phyloP scores from a whole-genome alignment of 1,139 yeast species.

The Sporopachydermia cereana region DNA sequence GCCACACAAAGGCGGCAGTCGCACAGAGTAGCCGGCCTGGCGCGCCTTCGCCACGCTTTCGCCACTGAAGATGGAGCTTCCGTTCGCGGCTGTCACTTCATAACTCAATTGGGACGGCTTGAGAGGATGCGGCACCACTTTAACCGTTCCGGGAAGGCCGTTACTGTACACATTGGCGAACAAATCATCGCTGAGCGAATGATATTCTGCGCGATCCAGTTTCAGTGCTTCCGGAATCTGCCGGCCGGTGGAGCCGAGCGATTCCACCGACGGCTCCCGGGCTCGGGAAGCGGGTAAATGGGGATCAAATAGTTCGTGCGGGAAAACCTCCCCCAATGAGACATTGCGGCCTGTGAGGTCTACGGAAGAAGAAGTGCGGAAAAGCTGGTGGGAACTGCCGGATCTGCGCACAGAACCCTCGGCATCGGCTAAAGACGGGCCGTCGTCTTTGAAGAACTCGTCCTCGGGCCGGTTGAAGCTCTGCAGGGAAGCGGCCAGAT shows the following conservation, averaged over 20 bases:
- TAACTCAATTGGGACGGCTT: background rate
- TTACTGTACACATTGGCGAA: background rate
- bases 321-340: conserved; percentile 1
- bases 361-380: conserved; percentile 2
- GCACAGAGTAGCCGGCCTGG: background rate
- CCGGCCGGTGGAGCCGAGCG: background rate
- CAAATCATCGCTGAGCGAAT: conserved; percentile 1
- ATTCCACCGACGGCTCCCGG: background rate
- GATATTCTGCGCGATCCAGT: background rate
- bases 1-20: background rate
- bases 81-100: background rate
- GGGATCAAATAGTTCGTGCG: background rate
- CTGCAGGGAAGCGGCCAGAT: background rate
- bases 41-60: background rate
- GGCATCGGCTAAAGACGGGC: background rate
- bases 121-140: background rate
- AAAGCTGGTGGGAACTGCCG: background rate
- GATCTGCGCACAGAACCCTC: background rate
- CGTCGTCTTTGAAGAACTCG: background rate
- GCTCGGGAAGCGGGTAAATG: background rate
- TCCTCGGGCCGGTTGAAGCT: background rate
- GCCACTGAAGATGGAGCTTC: background rate
- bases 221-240: background rate
- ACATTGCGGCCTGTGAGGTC: background rate
- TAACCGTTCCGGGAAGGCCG: background rate